Evolutionary conservation across 2,329 filamentous ascomycete species (phyloP).

Genomic region (Fusarium nelsonii): DNA sequence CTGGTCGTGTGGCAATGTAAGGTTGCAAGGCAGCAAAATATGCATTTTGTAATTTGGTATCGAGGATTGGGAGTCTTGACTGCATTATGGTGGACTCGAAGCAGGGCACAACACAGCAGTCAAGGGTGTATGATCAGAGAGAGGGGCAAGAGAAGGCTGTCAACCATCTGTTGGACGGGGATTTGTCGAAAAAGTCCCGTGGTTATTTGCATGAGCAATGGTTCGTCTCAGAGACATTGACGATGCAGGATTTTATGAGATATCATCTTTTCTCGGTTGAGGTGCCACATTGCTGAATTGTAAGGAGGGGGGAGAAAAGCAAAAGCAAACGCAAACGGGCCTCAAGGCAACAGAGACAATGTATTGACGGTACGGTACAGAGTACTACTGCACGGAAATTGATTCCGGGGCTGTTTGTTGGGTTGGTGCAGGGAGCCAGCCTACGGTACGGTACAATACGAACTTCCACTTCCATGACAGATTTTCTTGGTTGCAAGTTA

Average conservation of each 20-base stretch:
- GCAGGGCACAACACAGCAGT: neutral
- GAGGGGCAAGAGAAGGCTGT: neutral
- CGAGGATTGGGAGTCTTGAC: conserved; percentile 1
- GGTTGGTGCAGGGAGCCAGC: neutral
- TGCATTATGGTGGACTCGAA: neutral
- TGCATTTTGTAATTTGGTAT: conserved; percentile 6
- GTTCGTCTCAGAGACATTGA: conserved; percentile 1
- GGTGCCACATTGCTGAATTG: conserved; percentile 19
- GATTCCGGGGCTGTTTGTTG: neutral
- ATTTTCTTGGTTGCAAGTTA: neutral
- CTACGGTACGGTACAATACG: neutral
- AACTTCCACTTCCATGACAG: neutral
- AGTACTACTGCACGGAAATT: neutral
- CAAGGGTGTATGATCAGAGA: conserved; percentile 16
- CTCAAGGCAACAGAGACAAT: conserved; percentile 7
- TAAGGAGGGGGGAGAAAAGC: conserved; percentile 4
- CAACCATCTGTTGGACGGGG: neutral
- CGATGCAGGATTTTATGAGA: conserved; percentile 32
- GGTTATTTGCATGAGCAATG: neutral
- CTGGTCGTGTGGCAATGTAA: neutral
- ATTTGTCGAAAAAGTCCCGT: neutral
- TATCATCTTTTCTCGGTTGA: conserved; percentile 30
- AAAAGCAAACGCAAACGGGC: conserved; percentile 6
- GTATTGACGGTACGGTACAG: neutral
- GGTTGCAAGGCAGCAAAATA: conserved; percentile 5